phyloP scores from a whole-genome alignment of 306 rosid species.

The Quercus cerris region DNA sequence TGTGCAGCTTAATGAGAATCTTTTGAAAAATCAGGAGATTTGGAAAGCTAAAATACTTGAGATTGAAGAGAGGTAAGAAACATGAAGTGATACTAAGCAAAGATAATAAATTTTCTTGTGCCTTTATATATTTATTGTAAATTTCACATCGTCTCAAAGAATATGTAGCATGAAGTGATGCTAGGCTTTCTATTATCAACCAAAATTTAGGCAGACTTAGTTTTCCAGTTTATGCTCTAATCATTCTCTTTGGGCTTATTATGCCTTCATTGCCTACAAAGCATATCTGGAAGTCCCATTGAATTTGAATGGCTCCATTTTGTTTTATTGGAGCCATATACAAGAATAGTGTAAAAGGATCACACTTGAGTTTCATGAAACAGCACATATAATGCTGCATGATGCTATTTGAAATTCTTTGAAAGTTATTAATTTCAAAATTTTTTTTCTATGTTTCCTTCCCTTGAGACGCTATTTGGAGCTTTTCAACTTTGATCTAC shows the following conservation, averaged over 20 bases:
- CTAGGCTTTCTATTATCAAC: not conserved
- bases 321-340: not conserved
- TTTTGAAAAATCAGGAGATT: conserved; percentile 71
- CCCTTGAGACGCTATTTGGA: not conserved
- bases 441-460: not conserved
- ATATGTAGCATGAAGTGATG: not conserved
- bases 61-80: conserved; percentile 69
- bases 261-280: not conserved
- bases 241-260: not conserved
- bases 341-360: not conserved
- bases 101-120: not conserved
- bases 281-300: not conserved
- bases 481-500: not conserved
- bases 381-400: not conserved
- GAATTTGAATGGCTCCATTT: too few relatives aligned
- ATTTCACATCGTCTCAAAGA: not conserved
- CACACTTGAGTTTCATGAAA: not conserved
- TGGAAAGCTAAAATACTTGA: conserved; percentile 68
- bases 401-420: not conserved
- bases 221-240: not conserved
- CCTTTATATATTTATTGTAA: not conserved
- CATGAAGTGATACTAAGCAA: not conserved
- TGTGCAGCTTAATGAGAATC: conserved; percentile 88
- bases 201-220: not conserved
- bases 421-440: not conserved